Base-by-base conservation (phyloP, 306 rosid species). In the Malus domestica region DNA sequence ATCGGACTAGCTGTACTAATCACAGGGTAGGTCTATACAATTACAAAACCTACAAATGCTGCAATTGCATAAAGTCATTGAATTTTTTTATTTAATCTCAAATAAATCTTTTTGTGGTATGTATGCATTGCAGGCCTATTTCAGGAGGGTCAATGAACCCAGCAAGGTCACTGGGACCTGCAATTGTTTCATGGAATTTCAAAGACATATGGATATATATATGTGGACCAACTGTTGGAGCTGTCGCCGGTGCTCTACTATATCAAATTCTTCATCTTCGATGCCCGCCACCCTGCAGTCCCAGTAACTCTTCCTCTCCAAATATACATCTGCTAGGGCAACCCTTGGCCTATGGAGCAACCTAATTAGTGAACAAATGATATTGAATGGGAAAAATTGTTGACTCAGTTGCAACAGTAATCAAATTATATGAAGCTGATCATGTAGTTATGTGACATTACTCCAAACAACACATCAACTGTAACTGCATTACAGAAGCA, bases 71-170 rank as follows among this genome's bases (percentile, higher is more conserved):
- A 5, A 55, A 40, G 10, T 9, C 45, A 40, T 9, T 40, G 9
- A 40, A 40, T 40, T 40, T 40, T 40, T 40, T 40, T 0, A 40
- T 40, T 40, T 40, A 40, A 40, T 40, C 45, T 40, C 12, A 40
- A 40, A 40, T 40, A 40, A 40, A 9, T 9, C 12, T 9, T 40
- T 9, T 8, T 40, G 45, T 10, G 45, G 45, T 40, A 9, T 40
- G 3, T 40, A 40, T 40, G 45, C 45, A 40, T 40, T 84, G 77
- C 78, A 91, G 98, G 23, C 92, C 98, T 4, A 84, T 89, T 46
- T 93, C 97, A 23, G 98, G 97, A 58, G 97, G 96, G 72, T 91
- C 97, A 70, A 75, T 93, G 98, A 93, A 91, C 70, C 98, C 98
- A 30, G 93, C 96, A 77, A 91, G 98, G 82, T 93, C 97, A 44